phyloP scores from a whole-genome alignment of 805 yeast genomes.

The Candida nanaspora region DNA sequence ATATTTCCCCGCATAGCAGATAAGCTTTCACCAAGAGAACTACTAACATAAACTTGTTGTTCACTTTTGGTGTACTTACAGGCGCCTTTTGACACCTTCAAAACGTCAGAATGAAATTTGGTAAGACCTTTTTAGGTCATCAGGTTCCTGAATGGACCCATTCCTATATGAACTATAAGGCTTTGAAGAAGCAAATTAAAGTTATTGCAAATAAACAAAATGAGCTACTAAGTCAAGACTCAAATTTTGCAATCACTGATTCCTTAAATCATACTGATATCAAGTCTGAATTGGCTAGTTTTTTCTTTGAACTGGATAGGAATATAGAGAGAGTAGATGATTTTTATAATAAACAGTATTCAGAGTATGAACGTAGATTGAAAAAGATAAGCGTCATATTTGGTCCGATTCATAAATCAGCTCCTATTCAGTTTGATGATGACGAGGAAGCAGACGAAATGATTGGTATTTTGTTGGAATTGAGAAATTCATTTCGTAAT shows the following conservation, averaged over 20 bases:
- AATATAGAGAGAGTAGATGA: constrained; percentile 77
- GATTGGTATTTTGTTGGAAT: constrained; percentile 61
- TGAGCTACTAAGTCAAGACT: constrained; percentile 17
- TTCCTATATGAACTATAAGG: constrained; percentile 79
- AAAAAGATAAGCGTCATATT: constrained; percentile 37
- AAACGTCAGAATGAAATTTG: constrained; percentile 63
- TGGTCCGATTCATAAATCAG: constrained; percentile 5
- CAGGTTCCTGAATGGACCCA: constrained; percentile 93
- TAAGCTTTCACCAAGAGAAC: no score
- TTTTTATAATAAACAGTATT: constrained; percentile 65
- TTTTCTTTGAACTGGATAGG: constrained; percentile 72
- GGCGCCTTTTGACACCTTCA: no score
- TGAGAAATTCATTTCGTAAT: constrained; percentile 69
- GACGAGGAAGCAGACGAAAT: constrained; percentile 57
- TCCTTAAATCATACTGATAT: constrained; percentile 35
- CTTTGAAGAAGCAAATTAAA: constrained; percentile 73
- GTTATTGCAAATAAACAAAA: constrained; percentile 42
- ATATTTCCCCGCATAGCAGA: no score
- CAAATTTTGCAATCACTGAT: constrained; percentile 15
- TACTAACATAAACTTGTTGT: no score
- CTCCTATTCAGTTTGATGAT: constrained; percentile 22
- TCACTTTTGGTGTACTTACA: no score
- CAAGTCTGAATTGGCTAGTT: constrained; percentile 46
- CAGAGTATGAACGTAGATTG: constrained; percentile 70
- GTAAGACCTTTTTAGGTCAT: constrained; percentile 70